These are phyloP conservation scores for Mycena vitilis DNA, from an alignment of 768 basidiomycete species.

Conservation along the genomic window DNA sequence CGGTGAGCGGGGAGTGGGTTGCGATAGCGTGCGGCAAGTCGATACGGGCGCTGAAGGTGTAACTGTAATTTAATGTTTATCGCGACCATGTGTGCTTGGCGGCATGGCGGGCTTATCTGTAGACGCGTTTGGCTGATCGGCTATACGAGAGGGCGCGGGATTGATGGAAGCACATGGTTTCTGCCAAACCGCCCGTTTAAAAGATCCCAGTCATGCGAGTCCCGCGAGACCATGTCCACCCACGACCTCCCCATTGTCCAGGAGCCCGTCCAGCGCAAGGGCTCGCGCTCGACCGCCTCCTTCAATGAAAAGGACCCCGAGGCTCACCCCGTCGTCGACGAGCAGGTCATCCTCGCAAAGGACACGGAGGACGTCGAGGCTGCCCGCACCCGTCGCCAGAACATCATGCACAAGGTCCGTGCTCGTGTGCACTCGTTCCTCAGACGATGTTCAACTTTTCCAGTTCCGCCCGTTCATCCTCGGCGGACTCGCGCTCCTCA, in stretches of 20 bases:
- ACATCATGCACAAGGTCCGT: slow-evolving; percentile 39
- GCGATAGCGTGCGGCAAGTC: slow-evolving; percentile 86
- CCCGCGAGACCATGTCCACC: too few species aligned
- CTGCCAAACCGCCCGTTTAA: slow-evolving; percentile 1
- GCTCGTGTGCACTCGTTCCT: slow-evolving; percentile 9
- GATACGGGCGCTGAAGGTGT: slow-evolving; percentile 86
- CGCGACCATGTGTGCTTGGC: slow-evolving; percentile 18
- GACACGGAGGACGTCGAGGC: slow-evolving; percentile 40
- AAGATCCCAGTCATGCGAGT: too few species aligned
- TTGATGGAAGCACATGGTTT: slow-evolving; percentile 25
- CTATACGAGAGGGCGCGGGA: neutral
- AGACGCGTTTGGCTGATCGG: neutral
- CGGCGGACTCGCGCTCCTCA: slow-evolving; percentile 63
- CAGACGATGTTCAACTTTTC: neutral
- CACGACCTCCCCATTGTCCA: neutral
- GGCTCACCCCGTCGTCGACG: slow-evolving; percentile 36
- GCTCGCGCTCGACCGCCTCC: slow-evolving; percentile 38
- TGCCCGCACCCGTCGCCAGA: slow-evolving; percentile 14
- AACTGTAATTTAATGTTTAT: slow-evolving; percentile 34
- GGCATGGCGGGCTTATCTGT: slow-evolving; percentile 13
- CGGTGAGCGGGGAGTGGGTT: slow-evolving; percentile 86
- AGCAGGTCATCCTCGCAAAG: slow-evolving; percentile 40
- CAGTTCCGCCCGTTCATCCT: slow-evolving; percentile 59
- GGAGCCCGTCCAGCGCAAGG: slow-evolving; percentile 39
- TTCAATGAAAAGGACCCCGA: slow-evolving; percentile 37